Conservation (phyloP, 78 protist species). For the Protostelium mycophagum region DNA sequence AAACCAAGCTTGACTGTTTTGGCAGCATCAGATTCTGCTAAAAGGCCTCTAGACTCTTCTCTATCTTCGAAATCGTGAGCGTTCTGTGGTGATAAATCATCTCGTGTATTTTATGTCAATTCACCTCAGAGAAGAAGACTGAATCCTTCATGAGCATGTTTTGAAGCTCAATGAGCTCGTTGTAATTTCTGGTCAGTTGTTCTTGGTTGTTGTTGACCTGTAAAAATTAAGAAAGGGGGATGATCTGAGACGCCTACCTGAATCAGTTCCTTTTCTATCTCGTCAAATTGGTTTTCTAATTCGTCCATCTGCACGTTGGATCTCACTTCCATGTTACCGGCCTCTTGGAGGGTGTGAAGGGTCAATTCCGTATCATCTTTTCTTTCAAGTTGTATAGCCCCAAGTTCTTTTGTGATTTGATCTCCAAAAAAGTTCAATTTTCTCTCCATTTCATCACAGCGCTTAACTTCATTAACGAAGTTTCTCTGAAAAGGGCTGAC, state of each 20-base stretch:
- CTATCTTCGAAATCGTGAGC: background rate
- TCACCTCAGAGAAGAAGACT: conserved; percentile 59
- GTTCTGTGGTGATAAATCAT: background rate
- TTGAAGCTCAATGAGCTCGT: conserved; percentile 62
- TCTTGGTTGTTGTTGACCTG: conserved; percentile 65
- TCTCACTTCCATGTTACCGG: background rate
- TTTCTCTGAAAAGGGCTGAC: conserved; percentile 78
- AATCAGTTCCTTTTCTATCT: conserved; percentile 51
- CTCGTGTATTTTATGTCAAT: background rate
- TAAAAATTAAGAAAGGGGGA: background rate
- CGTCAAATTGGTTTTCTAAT: conserved; percentile 61
- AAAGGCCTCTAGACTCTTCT: background rate
- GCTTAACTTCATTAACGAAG: conserved; percentile 81
- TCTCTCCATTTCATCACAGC: conserved; percentile 89
- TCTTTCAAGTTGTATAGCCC: background rate
- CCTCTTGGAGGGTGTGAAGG: background rate
- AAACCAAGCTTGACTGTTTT: conserved; percentile 54
- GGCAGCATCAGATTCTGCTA: background rate
- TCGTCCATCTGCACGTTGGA: conserved; percentile 40
- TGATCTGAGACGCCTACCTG: conserved; percentile 12
- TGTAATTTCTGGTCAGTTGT: conserved; percentile 39
- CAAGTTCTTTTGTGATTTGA: conserved; percentile 23
- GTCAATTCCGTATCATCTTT: conserved; percentile 16
- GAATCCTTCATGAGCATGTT: conserved; percentile 55
- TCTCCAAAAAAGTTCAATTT: conserved; percentile 66